phyloP scores from a whole-genome alignment of 305 asterid species.

The Caryopteris hybrid region DNA sequence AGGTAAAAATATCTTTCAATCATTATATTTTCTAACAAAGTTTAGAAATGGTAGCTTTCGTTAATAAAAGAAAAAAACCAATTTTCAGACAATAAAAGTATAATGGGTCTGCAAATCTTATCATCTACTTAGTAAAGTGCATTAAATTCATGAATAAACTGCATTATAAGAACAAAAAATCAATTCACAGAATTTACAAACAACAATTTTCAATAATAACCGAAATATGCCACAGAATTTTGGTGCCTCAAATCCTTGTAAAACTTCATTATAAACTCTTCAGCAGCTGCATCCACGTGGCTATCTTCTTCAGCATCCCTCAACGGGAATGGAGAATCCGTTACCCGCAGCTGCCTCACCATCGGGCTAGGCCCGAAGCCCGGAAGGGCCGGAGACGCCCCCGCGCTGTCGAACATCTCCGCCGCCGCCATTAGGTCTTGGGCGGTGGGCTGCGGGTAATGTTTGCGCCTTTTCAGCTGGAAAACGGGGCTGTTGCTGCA shows the following conservation, averaged over 20 bases:
- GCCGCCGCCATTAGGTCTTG: conserved; percentile 21
- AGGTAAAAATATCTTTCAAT: too few relatives aligned
- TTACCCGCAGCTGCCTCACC: conserved; percentile 61
- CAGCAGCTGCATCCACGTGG: conserved; percentile 60
- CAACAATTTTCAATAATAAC: conserved; percentile 10
- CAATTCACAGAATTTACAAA: background rate
- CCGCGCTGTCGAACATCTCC: conserved; percentile 34
- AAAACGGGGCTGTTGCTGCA: conserved; percentile 63
- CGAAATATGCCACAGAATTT: conserved; percentile 22
- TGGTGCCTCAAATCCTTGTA: conserved; percentile 45
- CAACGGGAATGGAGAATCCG: conserved; percentile 64
- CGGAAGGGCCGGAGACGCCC: conserved; percentile 60
- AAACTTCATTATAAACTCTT: conserved; percentile 51
- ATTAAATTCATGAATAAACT: background rate
- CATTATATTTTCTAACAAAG: too few relatives aligned
- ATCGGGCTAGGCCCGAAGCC: conserved; percentile 66
- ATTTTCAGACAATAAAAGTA: too few relatives aligned
- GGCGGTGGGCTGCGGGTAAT: conserved; percentile 16
- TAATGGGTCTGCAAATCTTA: too few relatives aligned
- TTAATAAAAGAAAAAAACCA: too few relatives aligned
- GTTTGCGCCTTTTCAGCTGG: conserved; percentile 30
- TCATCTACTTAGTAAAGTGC: background rate
- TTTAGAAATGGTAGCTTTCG: too few relatives aligned
- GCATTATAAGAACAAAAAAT: background rate
- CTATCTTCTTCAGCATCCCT: conserved; percentile 32